A percentile compares a stretch with the other conserved stretches of the same genome.
Conservation (phyloP, 2,329 filamentous ascomycete species). For the Hymenoscyphus occultus region DNA sequence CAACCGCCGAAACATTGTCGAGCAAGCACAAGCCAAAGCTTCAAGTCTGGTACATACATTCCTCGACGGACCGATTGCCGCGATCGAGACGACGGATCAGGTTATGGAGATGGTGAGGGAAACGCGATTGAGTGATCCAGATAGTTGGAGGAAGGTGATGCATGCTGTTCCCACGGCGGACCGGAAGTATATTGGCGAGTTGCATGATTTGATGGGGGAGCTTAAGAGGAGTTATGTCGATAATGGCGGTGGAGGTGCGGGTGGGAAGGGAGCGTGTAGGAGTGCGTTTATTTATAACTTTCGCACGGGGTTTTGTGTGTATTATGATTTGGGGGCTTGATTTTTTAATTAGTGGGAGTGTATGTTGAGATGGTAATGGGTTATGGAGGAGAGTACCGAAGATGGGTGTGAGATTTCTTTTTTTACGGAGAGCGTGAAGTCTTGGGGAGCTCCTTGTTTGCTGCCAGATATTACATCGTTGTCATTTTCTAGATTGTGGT, state of each 20-base stretch:
- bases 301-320: slow-evolving; percentile 75
- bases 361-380: not conserved
- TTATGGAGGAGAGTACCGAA: not conserved
- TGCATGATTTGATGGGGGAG: slow-evolving; percentile 70
- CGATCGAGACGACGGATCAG: slow-evolving; percentile 83
- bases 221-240: slow-evolving; percentile 52
- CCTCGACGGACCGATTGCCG: slow-evolving; percentile 75
- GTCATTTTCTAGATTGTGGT: no score
- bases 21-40: slow-evolving; percentile 63
- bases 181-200: slow-evolving; percentile 76
- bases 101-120: slow-evolving; percentile 73
- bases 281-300: slow-evolving; percentile 94
- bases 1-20: slow-evolving; percentile 81
- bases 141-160: slow-evolving; percentile 79
- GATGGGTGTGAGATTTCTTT: not conserved
- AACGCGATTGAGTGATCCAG: slow-evolving; percentile 73
- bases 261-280: slow-evolving; percentile 53
- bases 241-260: slow-evolving; percentile 22
- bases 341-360: not conserved
- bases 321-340: slow-evolving; percentile 67
- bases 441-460: no score
- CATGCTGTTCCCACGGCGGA: slow-evolving; percentile 75
- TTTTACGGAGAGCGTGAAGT: no score
- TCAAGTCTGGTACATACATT: slow-evolving; percentile 67
- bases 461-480: no score